Evolutionary conservation across 1,284 basidiomycete species (phyloP), one percentile per base, ranked within the genome.

Genomic region (Mycena citricolor): DNA sequence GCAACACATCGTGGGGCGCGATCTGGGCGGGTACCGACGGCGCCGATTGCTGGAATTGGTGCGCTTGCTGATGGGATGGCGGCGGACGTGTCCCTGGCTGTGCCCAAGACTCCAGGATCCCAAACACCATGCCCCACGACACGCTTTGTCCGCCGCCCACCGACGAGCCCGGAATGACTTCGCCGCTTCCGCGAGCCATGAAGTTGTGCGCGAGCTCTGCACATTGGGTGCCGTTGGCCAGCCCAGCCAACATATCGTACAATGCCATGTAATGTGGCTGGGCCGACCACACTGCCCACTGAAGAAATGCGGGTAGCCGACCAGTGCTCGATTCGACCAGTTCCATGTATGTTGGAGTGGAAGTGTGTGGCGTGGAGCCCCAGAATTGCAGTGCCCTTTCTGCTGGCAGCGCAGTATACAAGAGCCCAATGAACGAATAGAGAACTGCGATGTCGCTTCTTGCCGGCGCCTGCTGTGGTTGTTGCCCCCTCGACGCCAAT

Each of bases 191-290:
- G 23, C 82, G 69, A 10, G 79, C 86, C 60, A 93, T 76, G 61
- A 93, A 92, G 59, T 92, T 90, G 67, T 90, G 90, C 0, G 88
- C 83, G 16, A 89, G 71, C 54, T 90, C 86, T 52, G 89, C 90
- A 57, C 90, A 91, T 44, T 83, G 80, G 32, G 87, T 82, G 0
- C 93, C 93, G 35, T 84, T 83, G 0, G 91, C 80, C 17, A 95
- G 73, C n/a, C 92, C 90, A 4, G 79, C 70, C 16, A 95, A 69
- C 90, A 95, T 92, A 52, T 93, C 87, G 63, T 90, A 94, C 47
- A 94, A 70, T 0, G 91, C 86, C 5, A 77, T 62, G 46, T 90
- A 83, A 37, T 86, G 79, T 4, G 77, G 71, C 51, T 93, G 86
- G 1, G 84, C 86, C 1, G 84, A 86, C 86, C 85, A 87, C 7